These are phyloP conservation scores for Peronosclerospora sorghi DNA, from an alignment of 352 stramenopile genomes.

Conservation along the genomic window DNA sequence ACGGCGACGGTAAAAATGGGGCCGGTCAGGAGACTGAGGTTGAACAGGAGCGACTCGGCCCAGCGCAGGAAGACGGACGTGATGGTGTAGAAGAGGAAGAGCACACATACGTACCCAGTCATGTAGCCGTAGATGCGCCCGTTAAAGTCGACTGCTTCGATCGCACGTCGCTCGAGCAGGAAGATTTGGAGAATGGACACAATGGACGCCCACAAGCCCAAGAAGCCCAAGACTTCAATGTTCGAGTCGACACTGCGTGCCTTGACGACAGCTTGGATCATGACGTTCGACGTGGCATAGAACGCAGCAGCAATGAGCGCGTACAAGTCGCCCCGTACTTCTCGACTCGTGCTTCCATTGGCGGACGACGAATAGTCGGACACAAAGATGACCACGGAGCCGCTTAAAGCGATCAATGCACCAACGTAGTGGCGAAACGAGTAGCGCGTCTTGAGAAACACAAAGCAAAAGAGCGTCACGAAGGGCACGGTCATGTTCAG, in stretches of 20 bases:
- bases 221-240: conserved; percentile 41
- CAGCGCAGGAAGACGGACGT: too few species aligned
- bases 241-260: conserved; percentile 41
- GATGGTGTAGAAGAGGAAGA: conserved; percentile 59
- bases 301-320: conserved; percentile 45
- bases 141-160: conserved; percentile 38
- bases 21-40: too few species aligned
- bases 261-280: conserved; percentile 64
- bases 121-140: conserved; percentile 45
- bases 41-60: too few species aligned
- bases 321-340: conserved; percentile 39
- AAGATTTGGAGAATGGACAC: conserved; percentile 30
- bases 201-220: conserved; percentile 27
- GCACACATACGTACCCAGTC: conserved; percentile 35
- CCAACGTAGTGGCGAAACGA: conserved; percentile 37
- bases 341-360: conserved; percentile 26
- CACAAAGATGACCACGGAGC: conserved; percentile 47
- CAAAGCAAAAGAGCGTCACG: too few species aligned
- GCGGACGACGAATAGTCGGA: conserved; percentile 38
- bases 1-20: too few species aligned
- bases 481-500: conserved; percentile 64
- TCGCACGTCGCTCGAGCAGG: conserved; percentile 30
- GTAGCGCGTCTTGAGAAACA: conserved; percentile 61
- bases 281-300: conserved; percentile 59
- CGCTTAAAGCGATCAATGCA: conserved; percentile 27